Base-by-base conservation (phyloP, 2,329 filamentous ascomycete genomes). In the Diaporthe citrichinensis region DNA sequence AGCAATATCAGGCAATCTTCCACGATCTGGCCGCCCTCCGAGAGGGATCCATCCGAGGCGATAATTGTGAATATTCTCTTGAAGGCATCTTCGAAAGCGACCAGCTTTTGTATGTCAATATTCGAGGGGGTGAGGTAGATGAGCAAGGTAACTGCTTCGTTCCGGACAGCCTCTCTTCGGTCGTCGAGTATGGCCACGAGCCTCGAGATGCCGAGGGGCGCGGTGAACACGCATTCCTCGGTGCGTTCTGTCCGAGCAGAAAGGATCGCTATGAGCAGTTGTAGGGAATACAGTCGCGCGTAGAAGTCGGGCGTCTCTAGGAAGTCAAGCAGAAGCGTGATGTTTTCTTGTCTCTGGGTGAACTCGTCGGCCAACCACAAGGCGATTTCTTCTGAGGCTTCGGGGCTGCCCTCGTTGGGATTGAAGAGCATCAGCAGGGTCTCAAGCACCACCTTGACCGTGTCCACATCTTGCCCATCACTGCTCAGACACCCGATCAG, bases 301-400 rank as follows among this genome's bases (percentile, higher is more conserved):
- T 97, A 98, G 81, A 98, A 98, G 80, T 98, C 96, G 78, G 89
- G 89, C 20, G 93, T 92, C 79, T 98, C 96, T 78, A 99, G 90
- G 74, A 99, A 94, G 82, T 97, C 94, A 76, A 99, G 91, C 34
- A 99, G 90, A 23, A 97, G 88, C 2, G 95, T 96, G 77, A 98
- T 96, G 84, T 99, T 98, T 85, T 98, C 96, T 90, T 98, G 96
- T 78, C 95, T 93, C 88, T 98, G 96, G 46, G 97, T 98, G 83
- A 99, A 99, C 84, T 98, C 96, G 85, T 99, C 97, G 72, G 97
- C 97, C 76, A 99, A 89, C 95, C 97, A 99, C 39, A 98, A 88
- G 25, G 94, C 94, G 80, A 99, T 97, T 85, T 99, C 97, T 78
- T 98, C 96, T 20, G 96, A 98, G 72, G 96, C 95, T 89, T 98